Base-by-base conservation (phyloP, 352 stramenopile species). In the Paralagenidium karlingii region DNA sequence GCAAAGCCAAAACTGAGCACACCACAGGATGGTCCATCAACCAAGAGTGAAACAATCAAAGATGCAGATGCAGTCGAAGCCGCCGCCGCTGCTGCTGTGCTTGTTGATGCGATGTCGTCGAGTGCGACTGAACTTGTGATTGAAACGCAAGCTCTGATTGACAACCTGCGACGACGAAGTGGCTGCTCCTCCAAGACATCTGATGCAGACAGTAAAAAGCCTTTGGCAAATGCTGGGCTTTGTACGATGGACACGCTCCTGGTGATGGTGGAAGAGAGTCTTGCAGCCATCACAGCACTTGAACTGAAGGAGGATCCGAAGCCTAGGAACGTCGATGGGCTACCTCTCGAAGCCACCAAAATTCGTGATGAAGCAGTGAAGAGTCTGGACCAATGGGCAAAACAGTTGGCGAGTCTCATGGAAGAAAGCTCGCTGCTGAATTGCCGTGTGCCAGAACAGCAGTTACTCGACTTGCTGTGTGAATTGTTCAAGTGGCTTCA, bases 401-500 rank as follows among this genome's bases (percentile, higher is more conserved):
- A 81, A 15, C 63, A 82, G 24, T 62, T 90, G 27, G n/a, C 59
- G 8, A 53, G 66, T 13, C 50, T 63, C 3, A 38, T 76, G 21
- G 73, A 81, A 0, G 76, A 90, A 40, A 61, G 68, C 24, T 56
- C 64, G 24, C 21, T 87, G 8, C 71, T 87, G 9, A 90, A 77
- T 21, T 70, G 77, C 0, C 55, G 74, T 43, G 56, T 64, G 8
- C 74, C 76, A 0, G 71, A 90, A 43, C 51, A 75, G 21, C 49
- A 75, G 15, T 55, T 48, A 8, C 40, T 87, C 12, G 37, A 22
- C 8, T 45, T 68, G 11, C 58, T 82, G n/a, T 42, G 79, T 39
- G 64, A 75, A 31, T 43, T 86, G 30, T 45, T 92, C 10, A 60
- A 80, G 36, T 92, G 79, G 79, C 63, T 88, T 19, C 66, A 87